Evolutionary conservation across 495 filamentous ascomycete genomes (phyloP), one percentile per base, ranked within the genome.

Genomic region (Daldinia concentrica): DNA sequence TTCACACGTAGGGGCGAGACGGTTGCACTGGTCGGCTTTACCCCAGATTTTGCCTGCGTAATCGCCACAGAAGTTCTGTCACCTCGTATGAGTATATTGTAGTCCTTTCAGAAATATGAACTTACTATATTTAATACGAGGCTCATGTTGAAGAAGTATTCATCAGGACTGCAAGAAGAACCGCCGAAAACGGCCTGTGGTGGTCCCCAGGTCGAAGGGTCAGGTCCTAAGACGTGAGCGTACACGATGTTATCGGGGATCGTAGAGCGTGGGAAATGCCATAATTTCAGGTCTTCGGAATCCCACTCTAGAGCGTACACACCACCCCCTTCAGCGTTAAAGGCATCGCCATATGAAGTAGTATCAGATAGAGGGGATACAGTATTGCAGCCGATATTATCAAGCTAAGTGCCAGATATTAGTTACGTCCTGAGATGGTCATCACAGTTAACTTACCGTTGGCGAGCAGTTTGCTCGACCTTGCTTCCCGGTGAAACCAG

Each of bases 21-120:
- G 68, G 51, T 72, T 67, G 68, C 86, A 88, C 54, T 77, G 74
- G 39, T 68, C 30, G 45, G 81, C 72, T 4, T 58, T 17, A 5
- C 58, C 62, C 87, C 87, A 90, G 29, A 88, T 85, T 34, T 86
- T 82, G 41, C 92, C 94, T 22, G 93, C 94, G 88, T 92, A 97
- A 66, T 93, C 90, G 50, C 95, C 95, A 79, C 95, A 98, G 81
- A 97, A 96, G 7, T 78, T 78, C 76, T 78, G n/a, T 17, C 2
- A 34, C 9, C 11, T 11, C 15, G 19, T 43, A 32, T 64, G 29
- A 73, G 22, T 30, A 75, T 59, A 43, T 11, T 3, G 48, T 24
- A 27, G 27, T n/a, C 3, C 0, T 26, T 32, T 22, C 32, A 11
- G 29, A 9, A 9, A 26, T 6, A 29, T 4, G 27, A 6, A 54